Conservation (phyloP, 306 rosid species). For the Medicago arabica region DNA sequence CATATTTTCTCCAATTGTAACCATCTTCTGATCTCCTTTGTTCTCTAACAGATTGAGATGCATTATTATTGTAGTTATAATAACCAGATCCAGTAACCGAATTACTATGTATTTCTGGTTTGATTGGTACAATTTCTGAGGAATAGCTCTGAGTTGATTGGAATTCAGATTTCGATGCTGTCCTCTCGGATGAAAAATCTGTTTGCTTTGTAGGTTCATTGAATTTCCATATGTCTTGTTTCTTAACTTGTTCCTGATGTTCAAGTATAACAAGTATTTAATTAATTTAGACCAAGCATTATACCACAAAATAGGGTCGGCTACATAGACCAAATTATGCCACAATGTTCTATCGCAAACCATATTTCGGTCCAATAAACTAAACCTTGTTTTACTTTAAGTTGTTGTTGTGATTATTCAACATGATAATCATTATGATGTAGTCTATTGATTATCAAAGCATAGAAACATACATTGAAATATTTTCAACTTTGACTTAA, state of each 20-base stretch:
- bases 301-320: too few species aligned
- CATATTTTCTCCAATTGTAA: conserved; percentile 93
- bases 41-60: conserved; percentile 54
- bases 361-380: neutral
- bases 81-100: conserved; percentile 47
- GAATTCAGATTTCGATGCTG: conserved; percentile 56
- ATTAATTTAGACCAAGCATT: neutral
- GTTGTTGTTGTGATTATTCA: conserved; percentile 39
- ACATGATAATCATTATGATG: conserved; percentile 22
- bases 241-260: conserved; percentile 55
- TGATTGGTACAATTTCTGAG: conserved; percentile 44
- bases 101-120: conserved; percentile 43
- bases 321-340: too few species aligned
- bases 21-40: conserved; percentile 81
- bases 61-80: conserved; percentile 30
- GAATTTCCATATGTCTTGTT: conserved; percentile 60
- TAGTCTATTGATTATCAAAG: conserved; percentile 18
- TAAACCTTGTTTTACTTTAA: neutral
- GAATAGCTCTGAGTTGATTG: conserved; percentile 46
- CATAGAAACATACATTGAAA: conserved; percentile 18
- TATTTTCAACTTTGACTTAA: conserved; percentile 10
- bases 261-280: conserved; percentile 23
- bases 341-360: too few species aligned
- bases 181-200: conserved; percentile 49
- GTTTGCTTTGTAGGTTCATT: conserved; percentile 41